Percentiles rank a stretch among this genome's conserved stretches.
Evolutionary conservation across 176 grass and related monocot genomes (phyloP).

Genomic region (barley (Hordeum vulgare)): DNA sequence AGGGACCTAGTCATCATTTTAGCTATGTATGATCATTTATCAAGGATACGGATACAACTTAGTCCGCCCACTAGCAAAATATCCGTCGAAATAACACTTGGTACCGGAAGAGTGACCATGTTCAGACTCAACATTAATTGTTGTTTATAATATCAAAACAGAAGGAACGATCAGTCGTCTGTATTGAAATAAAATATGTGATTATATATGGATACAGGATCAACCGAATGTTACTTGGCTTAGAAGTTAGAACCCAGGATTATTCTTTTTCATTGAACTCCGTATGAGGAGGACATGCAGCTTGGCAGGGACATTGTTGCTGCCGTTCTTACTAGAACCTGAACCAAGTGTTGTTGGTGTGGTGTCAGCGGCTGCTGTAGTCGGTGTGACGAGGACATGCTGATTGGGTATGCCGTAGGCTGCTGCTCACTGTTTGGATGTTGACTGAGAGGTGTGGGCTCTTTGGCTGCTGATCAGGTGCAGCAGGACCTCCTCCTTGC

Average conservation of each 20-base stretch:
- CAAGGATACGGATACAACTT: neutral
- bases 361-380: no score
- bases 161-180: neutral
- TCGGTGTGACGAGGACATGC: no score
- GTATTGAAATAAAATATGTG: neutral
- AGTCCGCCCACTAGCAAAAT: conserved; percentile 14
- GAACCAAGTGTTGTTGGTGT: no score
- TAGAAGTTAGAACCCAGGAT: neutral
- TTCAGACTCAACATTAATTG: neutral
- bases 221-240: neutral
- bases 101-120: neutral
- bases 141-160: neutral
- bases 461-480: no score
- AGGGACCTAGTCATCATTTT: neutral
- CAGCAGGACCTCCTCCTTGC: no score
- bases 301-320: no score
- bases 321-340: no score
- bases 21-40: conserved; percentile 1
- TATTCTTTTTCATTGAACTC: conserved; percentile 5
- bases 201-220: neutral
- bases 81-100: neutral
- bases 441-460: no score
- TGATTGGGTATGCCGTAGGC: no score
- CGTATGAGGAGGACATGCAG: no score
- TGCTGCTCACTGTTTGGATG: no score